These are phyloP conservation scores for Lomentospora prolificans DNA, from an alignment of 2,329 filamentous ascomycete species.

Conservation along the genomic window DNA sequence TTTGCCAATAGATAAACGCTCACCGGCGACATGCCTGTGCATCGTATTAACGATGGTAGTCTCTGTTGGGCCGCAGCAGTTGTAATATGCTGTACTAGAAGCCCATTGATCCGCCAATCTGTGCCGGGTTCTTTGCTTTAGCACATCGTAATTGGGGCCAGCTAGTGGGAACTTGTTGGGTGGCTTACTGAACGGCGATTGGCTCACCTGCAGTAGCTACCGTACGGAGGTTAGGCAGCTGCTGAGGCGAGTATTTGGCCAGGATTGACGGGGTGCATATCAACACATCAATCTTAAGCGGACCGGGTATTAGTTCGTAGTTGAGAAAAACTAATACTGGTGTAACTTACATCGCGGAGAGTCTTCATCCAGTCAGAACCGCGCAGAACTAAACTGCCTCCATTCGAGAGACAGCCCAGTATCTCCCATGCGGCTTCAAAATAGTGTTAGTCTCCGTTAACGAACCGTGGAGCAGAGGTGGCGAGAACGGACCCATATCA, in stretches of 20 bases:
- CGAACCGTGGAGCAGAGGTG: not conserved
- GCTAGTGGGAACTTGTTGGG: no score
- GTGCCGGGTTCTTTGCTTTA: conserved; percentile 3
- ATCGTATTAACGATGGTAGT: conserved; percentile 51
- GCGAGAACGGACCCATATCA: conserved; percentile 43
- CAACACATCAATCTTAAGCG: conserved; percentile 37
- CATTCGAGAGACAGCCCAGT: conserved; percentile 46
- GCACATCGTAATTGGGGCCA: no score
- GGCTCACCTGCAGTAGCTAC: conserved; percentile 48
- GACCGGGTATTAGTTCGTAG: not conserved
- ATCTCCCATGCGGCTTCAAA: conserved; percentile 48
- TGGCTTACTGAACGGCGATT: conserved; percentile 30
- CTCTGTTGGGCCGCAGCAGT: conserved; percentile 51
- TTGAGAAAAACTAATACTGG: not conserved
- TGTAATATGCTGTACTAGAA: conserved; percentile 36
- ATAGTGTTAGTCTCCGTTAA: conserved; percentile 7
- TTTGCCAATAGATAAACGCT: conserved; percentile 40
- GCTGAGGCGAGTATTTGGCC: conserved; percentile 33
- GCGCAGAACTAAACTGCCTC: conserved; percentile 43
- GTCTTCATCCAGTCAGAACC: conserved; percentile 38
- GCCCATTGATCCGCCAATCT: conserved; percentile 48
- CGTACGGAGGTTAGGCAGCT: conserved; percentile 40
- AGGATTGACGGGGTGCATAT: conserved; percentile 47
- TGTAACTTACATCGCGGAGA: conserved; percentile 29
- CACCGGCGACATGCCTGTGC: conserved; percentile 35